These are phyloP conservation scores for Xylaria acuta DNA, from an alignment of 495 filamentous ascomycete genomes.

Conservation along the genomic window DNA sequence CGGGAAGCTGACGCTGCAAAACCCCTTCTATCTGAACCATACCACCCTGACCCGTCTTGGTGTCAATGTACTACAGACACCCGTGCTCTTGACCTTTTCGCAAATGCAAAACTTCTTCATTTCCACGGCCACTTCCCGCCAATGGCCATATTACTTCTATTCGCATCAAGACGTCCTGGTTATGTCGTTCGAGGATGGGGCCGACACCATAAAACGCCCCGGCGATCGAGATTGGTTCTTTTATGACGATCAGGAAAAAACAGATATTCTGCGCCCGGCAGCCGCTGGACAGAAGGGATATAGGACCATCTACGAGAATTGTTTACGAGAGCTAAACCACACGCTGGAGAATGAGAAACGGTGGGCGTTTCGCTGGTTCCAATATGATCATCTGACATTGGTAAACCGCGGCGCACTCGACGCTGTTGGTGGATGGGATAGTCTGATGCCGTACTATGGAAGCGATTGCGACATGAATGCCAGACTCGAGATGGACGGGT, in stretches of 20 bases:
- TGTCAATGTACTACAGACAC: conserved; percentile 58
- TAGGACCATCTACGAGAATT: conserved; percentile 51
- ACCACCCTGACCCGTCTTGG: conserved; percentile 50
- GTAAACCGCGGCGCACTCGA: conserved; percentile 56
- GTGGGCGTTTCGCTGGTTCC: conserved; percentile 42
- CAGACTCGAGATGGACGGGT: conserved; percentile 55
- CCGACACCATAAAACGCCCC: conserved; percentile 37
- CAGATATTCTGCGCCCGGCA: conserved; percentile 37
- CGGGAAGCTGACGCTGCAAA: conserved; percentile 55
- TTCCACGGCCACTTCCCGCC: conserved; percentile 46
- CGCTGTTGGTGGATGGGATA: conserved; percentile 66
- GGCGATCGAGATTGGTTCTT: conserved; percentile 41
- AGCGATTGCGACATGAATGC: conserved; percentile 68
- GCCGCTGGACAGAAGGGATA: conserved; percentile 46
- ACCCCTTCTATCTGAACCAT: conserved; percentile 62
- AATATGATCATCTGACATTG: conserved; percentile 54
- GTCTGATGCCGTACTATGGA: conserved; percentile 64
- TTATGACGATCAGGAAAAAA: conserved; percentile 45
- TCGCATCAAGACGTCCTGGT: conserved; percentile 64
- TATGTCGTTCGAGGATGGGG: conserved; percentile 58
- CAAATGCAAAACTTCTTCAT: conserved; percentile 64
- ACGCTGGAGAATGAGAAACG: conserved; percentile 36
- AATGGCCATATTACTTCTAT: conserved; percentile 66
- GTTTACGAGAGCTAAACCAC: conserved; percentile 39
- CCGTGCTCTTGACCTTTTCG: conserved; percentile 60